A percentile compares a stretch with the other conserved stretches of the same genome.
phyloP scores from a whole-genome alignment of 2,329 filamentous ascomycete species.

The Westerdykella sp. region DNA sequence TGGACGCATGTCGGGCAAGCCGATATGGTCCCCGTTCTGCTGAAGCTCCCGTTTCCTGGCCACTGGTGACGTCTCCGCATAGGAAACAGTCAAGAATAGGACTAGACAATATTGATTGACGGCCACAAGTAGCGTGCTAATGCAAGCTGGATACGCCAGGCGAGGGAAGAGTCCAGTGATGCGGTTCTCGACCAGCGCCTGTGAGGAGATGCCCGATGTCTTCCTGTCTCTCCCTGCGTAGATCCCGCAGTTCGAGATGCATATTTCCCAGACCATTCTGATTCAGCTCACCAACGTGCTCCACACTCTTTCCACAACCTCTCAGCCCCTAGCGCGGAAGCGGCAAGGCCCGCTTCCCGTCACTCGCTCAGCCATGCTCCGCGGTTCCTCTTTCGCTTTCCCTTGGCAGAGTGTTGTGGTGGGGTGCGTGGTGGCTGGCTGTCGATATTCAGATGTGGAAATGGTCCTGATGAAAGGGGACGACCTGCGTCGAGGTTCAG shows the following conservation, averaged over 20 bases:
- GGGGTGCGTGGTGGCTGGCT: not conserved
- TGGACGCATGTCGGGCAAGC: not conserved
- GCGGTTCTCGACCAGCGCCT: slow-evolving; percentile 5
- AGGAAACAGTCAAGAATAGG: not conserved
- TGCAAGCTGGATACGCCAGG: not conserved
- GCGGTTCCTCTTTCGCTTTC: not conserved
- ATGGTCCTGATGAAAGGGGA: too few relatives aligned
- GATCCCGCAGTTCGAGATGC: too few relatives aligned
- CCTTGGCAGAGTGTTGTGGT: not conserved
- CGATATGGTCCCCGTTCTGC: not conserved
- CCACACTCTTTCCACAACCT: slow-evolving; percentile 1
- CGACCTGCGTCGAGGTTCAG: not conserved
- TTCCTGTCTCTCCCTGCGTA: too few relatives aligned
- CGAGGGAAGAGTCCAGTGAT: not conserved
- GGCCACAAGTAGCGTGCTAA: not conserved
- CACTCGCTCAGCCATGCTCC: too few relatives aligned
- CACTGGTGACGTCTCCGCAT: not conserved
- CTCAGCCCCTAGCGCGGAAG: not conserved
- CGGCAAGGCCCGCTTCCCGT: slow-evolving; percentile 1
- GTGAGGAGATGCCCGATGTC: too few relatives aligned
- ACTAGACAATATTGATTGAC: not conserved
- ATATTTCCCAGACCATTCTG: too few relatives aligned
- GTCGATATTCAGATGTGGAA: too few relatives aligned
- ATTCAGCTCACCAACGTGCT: too few relatives aligned
- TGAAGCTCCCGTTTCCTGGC: not conserved